These are phyloP conservation scores for Wickerhamomyces sydowiorum DNA, from an alignment of 805 yeast genomes.

Conservation along the genomic window DNA sequence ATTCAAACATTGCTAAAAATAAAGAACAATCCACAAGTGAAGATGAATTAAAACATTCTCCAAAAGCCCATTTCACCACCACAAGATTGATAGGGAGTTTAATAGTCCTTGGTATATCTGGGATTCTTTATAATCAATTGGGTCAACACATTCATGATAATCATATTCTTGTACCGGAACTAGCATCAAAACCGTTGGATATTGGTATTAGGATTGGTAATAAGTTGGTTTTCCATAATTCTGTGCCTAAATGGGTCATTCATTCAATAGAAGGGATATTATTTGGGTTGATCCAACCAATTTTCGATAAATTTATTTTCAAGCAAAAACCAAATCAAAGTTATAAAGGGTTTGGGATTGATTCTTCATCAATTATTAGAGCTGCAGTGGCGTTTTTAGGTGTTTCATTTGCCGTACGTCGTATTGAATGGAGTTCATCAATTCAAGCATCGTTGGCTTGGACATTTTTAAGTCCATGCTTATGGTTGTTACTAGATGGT, in stretches of 20 bases:
- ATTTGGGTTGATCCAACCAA: conserved; percentile 52
- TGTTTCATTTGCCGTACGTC: conserved; percentile 62
- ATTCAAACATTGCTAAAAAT: conserved; percentile 25
- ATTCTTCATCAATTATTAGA: conserved; percentile 24
- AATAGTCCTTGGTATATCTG: conserved; percentile 33
- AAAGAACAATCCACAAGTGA: conserved; percentile 20
- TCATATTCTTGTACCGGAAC: conserved; percentile 36
- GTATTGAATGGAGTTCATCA: conserved; percentile 62
- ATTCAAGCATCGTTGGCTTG: conserved; percentile 61
- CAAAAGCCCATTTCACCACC: background rate
- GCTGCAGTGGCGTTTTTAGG: conserved; percentile 62
- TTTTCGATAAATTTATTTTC: conserved; percentile 23
- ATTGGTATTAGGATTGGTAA: conserved; percentile 25
- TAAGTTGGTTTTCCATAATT: conserved; percentile 4
- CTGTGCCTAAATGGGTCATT: conserved; percentile 21
- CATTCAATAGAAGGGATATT: conserved; percentile 48
- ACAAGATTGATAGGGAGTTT: conserved; percentile 4
- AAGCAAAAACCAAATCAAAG: conserved; percentile 8
- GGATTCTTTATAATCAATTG: conserved; percentile 48
- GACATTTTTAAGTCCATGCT: conserved; percentile 55
- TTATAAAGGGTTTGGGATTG: conserved; percentile 8
- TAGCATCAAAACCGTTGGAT: conserved; percentile 37
- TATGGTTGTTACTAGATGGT: conserved; percentile 64
- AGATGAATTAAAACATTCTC: background rate
- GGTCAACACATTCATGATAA: conserved; percentile 46